Base-by-base conservation (phyloP, 2,329 filamentous ascomycete genomes). In the Harringtonia aguacate region DNA sequence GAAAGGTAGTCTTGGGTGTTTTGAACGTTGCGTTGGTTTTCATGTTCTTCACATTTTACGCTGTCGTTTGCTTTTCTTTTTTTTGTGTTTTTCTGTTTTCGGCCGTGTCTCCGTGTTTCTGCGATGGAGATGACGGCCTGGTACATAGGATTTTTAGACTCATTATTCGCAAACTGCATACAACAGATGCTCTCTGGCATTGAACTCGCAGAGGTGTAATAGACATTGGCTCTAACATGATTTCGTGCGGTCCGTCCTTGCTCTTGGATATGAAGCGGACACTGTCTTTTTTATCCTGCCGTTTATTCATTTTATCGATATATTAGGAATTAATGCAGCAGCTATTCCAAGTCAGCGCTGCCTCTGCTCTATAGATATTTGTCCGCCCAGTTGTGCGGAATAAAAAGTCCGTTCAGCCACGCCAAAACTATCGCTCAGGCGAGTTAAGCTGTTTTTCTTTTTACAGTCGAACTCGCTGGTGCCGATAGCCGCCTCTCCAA, bases 131-230 rank as follows among this genome's bases (percentile, higher is more conserved):
- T 35, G 43, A 36, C 18, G 38, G 38, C 39, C 44, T 43, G 39
- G 48, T 50, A 44, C 43, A 46, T 45, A 48, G 48, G 49, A 47
- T 45, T 46, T 45, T 43, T 46, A 46, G 46, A 46, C 44, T 48
- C 46, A 13, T 44, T 36, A 22, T 14, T 14, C 21, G 28, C 47
- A 31, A 41, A 31, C 41, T 43, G 39, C 38, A 46, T 41, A 43
- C 40, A 43, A 35, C 22, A 30, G 13, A 22, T 27, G 33, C 38
- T 34, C 38, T 29, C 24, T 27, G 24, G 24, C 10, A 10, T 33
- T 33, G 30, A 36, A 37, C 18, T 20, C 35, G 17, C 10, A 18
- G 24, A 21, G 13, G 17, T 15, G 21, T 37, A 14, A 24, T 37
- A 27, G 10, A 27, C 10, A 27, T 10, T 6, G 10, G 10, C 10